Base-by-base conservation (phyloP, 352 stramenopile species). In the Globisporangium cederbergense region DNA sequence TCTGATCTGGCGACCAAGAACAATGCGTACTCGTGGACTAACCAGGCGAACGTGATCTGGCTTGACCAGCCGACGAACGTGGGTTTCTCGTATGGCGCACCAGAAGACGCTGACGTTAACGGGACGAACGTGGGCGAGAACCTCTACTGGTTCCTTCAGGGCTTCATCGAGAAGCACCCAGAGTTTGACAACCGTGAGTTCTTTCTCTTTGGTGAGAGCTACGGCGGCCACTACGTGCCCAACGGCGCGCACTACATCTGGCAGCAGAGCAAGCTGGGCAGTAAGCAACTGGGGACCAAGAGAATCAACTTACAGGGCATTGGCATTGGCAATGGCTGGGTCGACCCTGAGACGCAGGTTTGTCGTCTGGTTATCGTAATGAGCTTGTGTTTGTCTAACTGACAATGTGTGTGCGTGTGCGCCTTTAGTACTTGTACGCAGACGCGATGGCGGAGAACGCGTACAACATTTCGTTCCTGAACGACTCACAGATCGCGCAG, bases 121-220 rank as follows among this genome's bases (percentile, higher is more conserved):
- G 73, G 79, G 28, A 56, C 47, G 36, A 66, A 82, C 40, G 73
- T 84, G 20, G 77, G 68, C 13, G 67, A 80, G 53, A 83, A 84
- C 55, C 72, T 81, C 14, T 84, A 75, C 61, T 68, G 64, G 60
- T 86, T 86, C 57, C 61, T 86, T 4, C 70, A 84, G 28, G 74
- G 64, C 11, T 83, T 81, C 30, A 47, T 83, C 8, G 49, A 74
- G 8, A 73, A 83, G 28, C 77, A 88, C 53, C 79, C 78, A 0
- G 63, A 88, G 64, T 77, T 90, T 14, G n/a, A 71, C 28, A 65
- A 63, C 25, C 70, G 79, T 13, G 60, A 64, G 18, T 69, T 89
- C 52, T 88, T 75, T 64, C 61, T 90, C 14, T 60, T 78, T 4
- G 81, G 81, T 1, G 79, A 90, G 62, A 86, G 72, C 60, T 88